Evolutionary conservation across 306 rosid genomes (phyloP), one percentile per base, ranked within the genome.

Genomic region (Notholithocarpus densiflorus): DNA sequence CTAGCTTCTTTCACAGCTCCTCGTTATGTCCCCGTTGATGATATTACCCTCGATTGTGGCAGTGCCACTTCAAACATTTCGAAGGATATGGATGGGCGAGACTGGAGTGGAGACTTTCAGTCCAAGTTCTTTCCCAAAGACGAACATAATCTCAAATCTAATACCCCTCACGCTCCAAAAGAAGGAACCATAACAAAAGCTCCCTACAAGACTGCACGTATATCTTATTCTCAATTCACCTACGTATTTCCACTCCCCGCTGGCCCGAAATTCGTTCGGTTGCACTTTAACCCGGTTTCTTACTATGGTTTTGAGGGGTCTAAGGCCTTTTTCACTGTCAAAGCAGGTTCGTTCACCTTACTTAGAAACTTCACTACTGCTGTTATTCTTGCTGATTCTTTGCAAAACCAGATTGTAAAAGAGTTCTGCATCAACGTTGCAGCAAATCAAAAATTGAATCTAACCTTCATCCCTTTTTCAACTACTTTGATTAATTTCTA

Each of bases 241-340:
- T 71, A 71, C 24, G 14, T 1, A 1, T 45, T 51, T 13, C 75
- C 13, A 2, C 0, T 71, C 10, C 15, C n/a, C 4, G 15, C 15
- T 1, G 75, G 75, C 12, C 75, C 45, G 1, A 71, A 71, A 54
- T 71, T 71, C 7, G 37, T 71, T 27, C 21, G 18, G 27, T 80
- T 84, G 43, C 73, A 81, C 73, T 87, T 87, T 73, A 76, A 60
- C 76, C 74, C 82, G 6, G 45, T 74, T 68, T 12, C 17, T 6
- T 69, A 69, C 73, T 2, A 0, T 1, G 61, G 26, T 18, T 56
- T 56, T n/a, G 4, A 56, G 10, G 24, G 24, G 23, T 56, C 26
- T 4, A 4, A 19, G 4, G 61, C 7, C 26, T n/a, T 56, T 8
- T 56, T 56, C 61, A 56, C 26, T 18, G 61, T n/a, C 11, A 56